Percentiles rank a stretch among this genome's conserved stretches.
These are phyloP conservation scores for Xylaria hypoxylon DNA, from an alignment of 2,329 filamentous ascomycete species.

Conservation along the genomic window DNA sequence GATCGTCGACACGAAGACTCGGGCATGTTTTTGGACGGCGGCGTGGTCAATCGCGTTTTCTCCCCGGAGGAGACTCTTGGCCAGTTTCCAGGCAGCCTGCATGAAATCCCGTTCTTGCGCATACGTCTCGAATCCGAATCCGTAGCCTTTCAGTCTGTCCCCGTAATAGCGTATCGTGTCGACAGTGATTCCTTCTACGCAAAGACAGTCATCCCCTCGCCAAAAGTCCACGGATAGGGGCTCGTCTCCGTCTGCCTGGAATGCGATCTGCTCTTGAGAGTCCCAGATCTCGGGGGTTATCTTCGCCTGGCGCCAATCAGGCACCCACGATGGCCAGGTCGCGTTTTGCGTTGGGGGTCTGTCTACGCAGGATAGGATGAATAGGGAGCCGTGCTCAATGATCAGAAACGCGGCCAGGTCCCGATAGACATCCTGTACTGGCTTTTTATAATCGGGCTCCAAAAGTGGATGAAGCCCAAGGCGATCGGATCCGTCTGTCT, in stretches of 20 bases:
- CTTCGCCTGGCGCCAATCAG: constrained; percentile 36
- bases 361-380: constrained; percentile 35
- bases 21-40: too few relatives aligned
- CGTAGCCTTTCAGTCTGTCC: constrained; percentile 38
- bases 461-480: constrained; percentile 31
- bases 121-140: constrained; percentile 35
- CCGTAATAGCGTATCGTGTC: constrained; percentile 35
- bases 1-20: too few relatives aligned
- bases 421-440: constrained; percentile 33
- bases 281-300: constrained; percentile 33
- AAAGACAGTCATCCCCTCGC: constrained; percentile 14
- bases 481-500: constrained; percentile 27
- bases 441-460: constrained; percentile 35
- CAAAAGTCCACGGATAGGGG: not conserved
- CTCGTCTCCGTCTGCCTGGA: constrained; percentile 3
- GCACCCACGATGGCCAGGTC: constrained; percentile 38
- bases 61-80: too few relatives aligned
- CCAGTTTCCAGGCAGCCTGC: constrained; percentile 34
- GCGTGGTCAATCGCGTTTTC: too few relatives aligned
- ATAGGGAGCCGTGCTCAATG: constrained; percentile 36
- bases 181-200: constrained; percentile 31
- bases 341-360: constrained; percentile 23
- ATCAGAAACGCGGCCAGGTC: constrained; percentile 36
- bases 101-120: constrained; percentile 39
- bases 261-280: constrained; percentile 15